Percentiles rank a stretch among this genome's conserved stretches.
These are phyloP conservation scores for Dryadomyces sulphureus DNA, from an alignment of 2,329 filamentous ascomycete genomes.

Conservation along the genomic window DNA sequence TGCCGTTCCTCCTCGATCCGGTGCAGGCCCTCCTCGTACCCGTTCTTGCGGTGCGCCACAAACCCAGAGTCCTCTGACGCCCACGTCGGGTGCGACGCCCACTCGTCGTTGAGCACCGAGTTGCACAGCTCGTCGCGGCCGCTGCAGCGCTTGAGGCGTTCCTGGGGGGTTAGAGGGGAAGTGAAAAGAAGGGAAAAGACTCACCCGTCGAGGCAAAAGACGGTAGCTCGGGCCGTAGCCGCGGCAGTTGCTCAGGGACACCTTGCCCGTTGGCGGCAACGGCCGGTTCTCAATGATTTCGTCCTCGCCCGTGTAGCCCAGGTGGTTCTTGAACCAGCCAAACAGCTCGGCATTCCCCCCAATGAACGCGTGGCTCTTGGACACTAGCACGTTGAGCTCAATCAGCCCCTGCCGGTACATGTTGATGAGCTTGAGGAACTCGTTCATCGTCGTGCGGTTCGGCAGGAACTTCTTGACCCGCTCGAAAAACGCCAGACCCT, in stretches of 20 bases:
- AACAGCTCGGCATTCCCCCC: conserved; percentile 81
- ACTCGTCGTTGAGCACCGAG: conserved; percentile 88
- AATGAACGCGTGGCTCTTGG: conserved; percentile 74
- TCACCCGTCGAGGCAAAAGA: conserved; percentile 65
- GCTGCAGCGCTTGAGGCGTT: conserved; percentile 81
- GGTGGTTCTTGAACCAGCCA: conserved; percentile 72
- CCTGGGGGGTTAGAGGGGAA: conserved; percentile 21
- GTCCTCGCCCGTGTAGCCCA: conserved; percentile 63
- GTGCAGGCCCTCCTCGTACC: conserved; percentile 85
- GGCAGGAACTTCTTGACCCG: conserved; percentile 91
- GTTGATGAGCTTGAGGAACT: conserved; percentile 95
- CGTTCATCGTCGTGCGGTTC: conserved; percentile 83
- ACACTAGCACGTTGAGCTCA: conserved; percentile 66
- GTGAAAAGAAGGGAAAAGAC: conserved; percentile 11
- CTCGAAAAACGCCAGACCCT: conserved; percentile 90
- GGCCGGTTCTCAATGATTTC: conserved; percentile 67
- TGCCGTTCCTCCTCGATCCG: conserved; percentile 96
- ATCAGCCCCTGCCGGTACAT: conserved; percentile 89
- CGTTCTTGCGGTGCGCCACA: conserved; percentile 93
- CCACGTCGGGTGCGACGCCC: conserved; percentile 98
- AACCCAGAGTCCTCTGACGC: conserved; percentile 96
- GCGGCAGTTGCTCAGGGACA: conserved; percentile 91
- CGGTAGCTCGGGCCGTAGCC: conserved; percentile 94
- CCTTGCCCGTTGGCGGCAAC: conserved; percentile 58
- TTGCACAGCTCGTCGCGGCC: conserved; percentile 91